Base-by-base conservation (phyloP, 2,329 filamentous ascomycete species). In the Laburnicola sp. region DNA sequence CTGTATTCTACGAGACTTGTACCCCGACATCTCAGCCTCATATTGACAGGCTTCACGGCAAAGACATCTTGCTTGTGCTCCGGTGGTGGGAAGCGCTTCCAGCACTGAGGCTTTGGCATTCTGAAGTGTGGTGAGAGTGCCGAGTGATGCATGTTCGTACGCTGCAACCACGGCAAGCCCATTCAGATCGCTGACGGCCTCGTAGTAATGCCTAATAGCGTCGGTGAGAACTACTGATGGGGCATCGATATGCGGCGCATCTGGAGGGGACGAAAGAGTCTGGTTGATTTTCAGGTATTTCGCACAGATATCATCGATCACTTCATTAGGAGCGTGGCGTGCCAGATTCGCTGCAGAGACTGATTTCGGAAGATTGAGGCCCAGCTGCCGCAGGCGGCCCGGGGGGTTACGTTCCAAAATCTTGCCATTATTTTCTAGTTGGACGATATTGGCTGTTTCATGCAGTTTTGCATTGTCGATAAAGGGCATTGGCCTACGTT, bases 401-500 rank as follows among this genome's bases (percentile, higher is more conserved):
- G 48, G 41, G 9, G 41, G 28, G 34, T 32, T 26, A 10, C 28
- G 27, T 35, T 31, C 30, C 25, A 21, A 22, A n/a, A 41, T 38
- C 32, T 31, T 23, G 9, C 36, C 42, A 26, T 36, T 31, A 21
- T 35, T 8, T 16, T 30, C 22, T 27, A 51, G 11, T 21, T 32
- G 9, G 22, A 51, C 36, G 27, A 51, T 39, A 16, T 16, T 16
- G 10, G 38, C 45, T 11, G 26, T 27, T 40, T 28, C 22, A 26
- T 35, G 34, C 23, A 34, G 26, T 22, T 27, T 52, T 35, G 46
- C 40, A 16, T 47, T 47, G 26, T 45, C 40, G 27, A 39, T 34
- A 32, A 84, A 78, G 1, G 75, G 73, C 16, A 16, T 16, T 16
- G 16, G 16, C 16, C 16, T 16, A 16, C 16, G 16, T 16, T 16